Evolutionary conservation across 2,329 filamentous ascomycete genomes (phyloP).

Genomic region (Hortaea werneckii): DNA sequence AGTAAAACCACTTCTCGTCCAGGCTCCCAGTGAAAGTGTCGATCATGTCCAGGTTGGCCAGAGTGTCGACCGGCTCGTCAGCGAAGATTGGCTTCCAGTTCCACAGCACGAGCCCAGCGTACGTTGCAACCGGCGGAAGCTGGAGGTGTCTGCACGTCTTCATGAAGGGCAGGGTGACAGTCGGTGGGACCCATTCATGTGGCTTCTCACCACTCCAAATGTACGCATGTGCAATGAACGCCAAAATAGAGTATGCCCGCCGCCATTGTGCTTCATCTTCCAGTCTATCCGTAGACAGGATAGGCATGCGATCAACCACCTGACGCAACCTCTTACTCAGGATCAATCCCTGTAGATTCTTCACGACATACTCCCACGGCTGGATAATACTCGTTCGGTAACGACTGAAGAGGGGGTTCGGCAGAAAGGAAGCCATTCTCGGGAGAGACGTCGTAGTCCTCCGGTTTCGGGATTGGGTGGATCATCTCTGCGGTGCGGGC

Average conservation of each 20-base stretch:
- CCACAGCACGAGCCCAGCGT: slow-evolving; percentile 86
- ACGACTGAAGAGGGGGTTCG: slow-evolving; percentile 64
- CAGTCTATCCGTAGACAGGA: slow-evolving; percentile 73
- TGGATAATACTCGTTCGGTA: slow-evolving; percentile 88
- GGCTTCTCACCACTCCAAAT: slow-evolving; percentile 78
- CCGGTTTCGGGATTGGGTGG: slow-evolving; percentile 38
- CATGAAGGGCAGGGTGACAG: slow-evolving; percentile 75
- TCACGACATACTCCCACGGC: slow-evolving; percentile 80
- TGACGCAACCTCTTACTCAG: slow-evolving; percentile 73
- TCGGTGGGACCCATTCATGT: slow-evolving; percentile 60
- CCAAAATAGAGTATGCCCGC: slow-evolving; percentile 68
- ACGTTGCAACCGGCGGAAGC: slow-evolving; percentile 85
- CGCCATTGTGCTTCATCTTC: slow-evolving; percentile 84
- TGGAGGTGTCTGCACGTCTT: slow-evolving; percentile 63
- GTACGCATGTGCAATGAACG: slow-evolving; percentile 74
- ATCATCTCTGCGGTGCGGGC: slow-evolving; percentile 24
- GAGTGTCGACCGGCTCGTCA: slow-evolving; percentile 67
- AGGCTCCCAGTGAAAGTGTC: slow-evolving; percentile 87
- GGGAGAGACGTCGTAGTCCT: slow-evolving; percentile 71
- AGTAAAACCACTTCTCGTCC: slow-evolving; percentile 98
- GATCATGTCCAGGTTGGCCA: slow-evolving; percentile 81
- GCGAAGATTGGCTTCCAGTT: slow-evolving; percentile 90
- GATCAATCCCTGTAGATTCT: slow-evolving; percentile 78
- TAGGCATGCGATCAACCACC: slow-evolving; percentile 68
- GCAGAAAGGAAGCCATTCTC: slow-evolving; percentile 80